Evolutionary conservation across 495 filamentous ascomycete genomes (phyloP).

Genomic region (Trichocladium antarcticum): DNA sequence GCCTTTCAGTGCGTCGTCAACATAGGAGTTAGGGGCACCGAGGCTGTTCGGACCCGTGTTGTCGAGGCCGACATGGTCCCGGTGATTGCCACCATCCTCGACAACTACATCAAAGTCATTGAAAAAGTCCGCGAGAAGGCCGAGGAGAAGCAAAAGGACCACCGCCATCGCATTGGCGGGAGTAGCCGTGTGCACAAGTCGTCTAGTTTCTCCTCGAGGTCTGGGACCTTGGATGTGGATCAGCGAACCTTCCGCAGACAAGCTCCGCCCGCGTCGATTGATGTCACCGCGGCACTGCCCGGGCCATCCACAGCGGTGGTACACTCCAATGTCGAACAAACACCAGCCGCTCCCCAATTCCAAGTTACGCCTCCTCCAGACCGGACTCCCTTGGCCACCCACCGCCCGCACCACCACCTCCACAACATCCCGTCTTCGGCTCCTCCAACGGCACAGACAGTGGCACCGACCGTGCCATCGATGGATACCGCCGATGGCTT

Average conservation of each 20-base stretch:
- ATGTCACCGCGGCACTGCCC: conserved; percentile 37
- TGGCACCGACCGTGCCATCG: conserved; percentile 56
- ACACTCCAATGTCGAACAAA: conserved; percentile 39
- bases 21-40: conserved; percentile 91
- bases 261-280: conserved; percentile 36
- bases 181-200: conserved; percentile 37
- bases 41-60: conserved; percentile 82
- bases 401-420: conserved; percentile 49
- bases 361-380: conserved; percentile 65
- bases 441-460: conserved; percentile 50
- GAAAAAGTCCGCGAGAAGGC: conserved; percentile 80
- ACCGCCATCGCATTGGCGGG: conserved; percentile 35
- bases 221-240: conserved; percentile 36
- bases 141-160: conserved; percentile 49
- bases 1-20: conserved; percentile 98
- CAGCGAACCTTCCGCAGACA: conserved; percentile 38
- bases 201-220: conserved; percentile 39
- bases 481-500: conserved; percentile 70
- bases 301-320: conserved; percentile 34
- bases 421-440: conserved; percentile 42
- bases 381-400: conserved; percentile 48
- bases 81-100: conserved; percentile 96
- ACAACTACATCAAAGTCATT: conserved; percentile 94
- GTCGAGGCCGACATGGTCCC: conserved; percentile 99
- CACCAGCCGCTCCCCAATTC: conserved; percentile 53